Evolutionary conservation across 148 eudicot genomes (phyloP).

Genomic region (Fagopyrum esculentum): DNA sequence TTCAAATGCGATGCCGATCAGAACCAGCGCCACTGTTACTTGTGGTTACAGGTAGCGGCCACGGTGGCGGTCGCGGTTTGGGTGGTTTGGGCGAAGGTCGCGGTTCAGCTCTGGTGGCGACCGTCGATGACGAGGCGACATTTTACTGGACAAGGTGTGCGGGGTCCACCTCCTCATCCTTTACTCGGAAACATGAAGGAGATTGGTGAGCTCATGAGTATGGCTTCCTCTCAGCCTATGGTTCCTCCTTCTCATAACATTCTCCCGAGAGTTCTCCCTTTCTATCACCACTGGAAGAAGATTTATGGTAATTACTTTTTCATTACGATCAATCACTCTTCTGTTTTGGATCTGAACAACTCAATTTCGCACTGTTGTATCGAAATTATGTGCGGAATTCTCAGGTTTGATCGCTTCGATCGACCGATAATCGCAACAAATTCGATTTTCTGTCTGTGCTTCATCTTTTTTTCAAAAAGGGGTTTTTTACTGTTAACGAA

Average conservation of each 20-base stretch:
- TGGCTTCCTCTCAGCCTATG: conserved; percentile 72
- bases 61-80: conserved; percentile 7
- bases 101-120: conserved; percentile 64
- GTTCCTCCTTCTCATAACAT: conserved; percentile 56
- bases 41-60: not conserved
- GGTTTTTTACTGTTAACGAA: not conserved
- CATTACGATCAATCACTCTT: not conserved
- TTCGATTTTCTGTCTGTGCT: not conserved
- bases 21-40: not conserved
- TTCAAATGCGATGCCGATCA: too few species aligned
- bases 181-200: conserved; percentile 78
- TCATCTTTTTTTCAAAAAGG: not conserved
- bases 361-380: not conserved
- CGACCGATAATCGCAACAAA: not conserved
- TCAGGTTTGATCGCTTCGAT: not conserved
- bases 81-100: conserved; percentile 30
- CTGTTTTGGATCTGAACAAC: not conserved
- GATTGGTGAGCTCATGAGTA: conserved; percentile 59
- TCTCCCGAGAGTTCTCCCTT: conserved; percentile 87
- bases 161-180: conserved; percentile 64
- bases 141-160: conserved; percentile 69
- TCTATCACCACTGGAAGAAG: conserved; percentile 94
- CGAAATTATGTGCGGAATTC: not conserved
- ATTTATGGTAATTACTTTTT: conserved; percentile 49
- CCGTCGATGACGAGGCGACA: conserved; percentile 52